Conservation (phyloP, 768 basidiomycete species). For the Amanita polypyramis region DNA sequence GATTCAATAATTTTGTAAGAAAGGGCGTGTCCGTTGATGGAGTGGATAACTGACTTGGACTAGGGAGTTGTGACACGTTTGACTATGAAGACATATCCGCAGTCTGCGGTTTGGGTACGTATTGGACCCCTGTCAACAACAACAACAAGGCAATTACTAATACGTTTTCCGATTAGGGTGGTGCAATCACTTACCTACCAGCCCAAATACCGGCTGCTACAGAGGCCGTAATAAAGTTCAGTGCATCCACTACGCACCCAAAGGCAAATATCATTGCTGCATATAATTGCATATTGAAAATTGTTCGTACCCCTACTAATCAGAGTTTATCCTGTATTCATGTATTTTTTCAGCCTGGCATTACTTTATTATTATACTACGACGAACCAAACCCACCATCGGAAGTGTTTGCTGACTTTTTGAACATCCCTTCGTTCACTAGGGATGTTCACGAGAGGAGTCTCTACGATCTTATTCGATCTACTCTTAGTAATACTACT, state of each 20-base stretch:
- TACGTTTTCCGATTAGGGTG: constrained; percentile 27
- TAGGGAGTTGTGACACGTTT: constrained; percentile 53
- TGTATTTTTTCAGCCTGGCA: constrained; percentile 11
- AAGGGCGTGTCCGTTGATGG: neutral
- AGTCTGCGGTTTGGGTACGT: constrained; percentile 50
- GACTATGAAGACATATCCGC: constrained; percentile 42
- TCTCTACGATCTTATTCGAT: constrained; percentile 23
- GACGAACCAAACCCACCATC: constrained; percentile 33
- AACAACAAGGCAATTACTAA: neutral
- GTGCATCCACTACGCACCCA: constrained; percentile 32
- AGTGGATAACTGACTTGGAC: neutral
- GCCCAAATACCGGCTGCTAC: constrained; percentile 16
- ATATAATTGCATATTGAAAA: neutral
- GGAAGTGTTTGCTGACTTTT: constrained; percentile 37
- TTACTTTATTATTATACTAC: constrained; percentile 34
- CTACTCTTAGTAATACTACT: constrained; percentile 20
- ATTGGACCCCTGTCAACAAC: neutral
- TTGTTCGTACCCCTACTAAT: neutral
- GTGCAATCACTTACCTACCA: constrained; percentile 26
- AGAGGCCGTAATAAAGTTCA: constrained; percentile 31
- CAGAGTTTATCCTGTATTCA: neutral
- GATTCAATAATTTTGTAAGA: constrained; percentile 46
- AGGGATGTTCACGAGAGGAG: constrained; percentile 23
- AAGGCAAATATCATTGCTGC: constrained; percentile 24
- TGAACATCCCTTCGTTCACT: constrained; percentile 25